These are phyloP conservation scores for Chaetomium fimeti DNA, from an alignment of 495 filamentous ascomycete genomes.

Conservation along the genomic window DNA sequence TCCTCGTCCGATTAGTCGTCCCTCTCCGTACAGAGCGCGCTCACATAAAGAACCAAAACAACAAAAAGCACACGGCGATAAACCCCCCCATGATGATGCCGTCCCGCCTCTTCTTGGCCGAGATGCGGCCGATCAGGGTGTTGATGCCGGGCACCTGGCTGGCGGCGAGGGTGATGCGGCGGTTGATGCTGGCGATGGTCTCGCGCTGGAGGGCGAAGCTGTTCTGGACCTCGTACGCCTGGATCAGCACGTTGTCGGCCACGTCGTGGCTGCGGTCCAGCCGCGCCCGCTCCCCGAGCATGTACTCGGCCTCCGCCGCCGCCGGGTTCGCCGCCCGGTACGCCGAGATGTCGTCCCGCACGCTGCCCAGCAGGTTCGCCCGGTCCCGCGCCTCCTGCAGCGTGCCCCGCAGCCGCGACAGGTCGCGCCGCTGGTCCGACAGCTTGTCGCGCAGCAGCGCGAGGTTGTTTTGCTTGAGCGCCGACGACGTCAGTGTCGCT, in stretches of 20 bases:
- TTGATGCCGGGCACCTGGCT: slow-evolving; percentile 92
- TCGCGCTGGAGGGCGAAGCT: slow-evolving; percentile 84
- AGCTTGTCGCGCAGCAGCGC: slow-evolving; percentile 89
- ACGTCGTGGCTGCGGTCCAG: slow-evolving; percentile 85
- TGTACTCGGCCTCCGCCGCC: slow-evolving; percentile 86
- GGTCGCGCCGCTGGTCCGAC: slow-evolving; percentile 79
- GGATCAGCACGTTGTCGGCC: slow-evolving; percentile 87
- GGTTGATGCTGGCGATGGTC: slow-evolving; percentile 78
- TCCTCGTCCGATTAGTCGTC: background rate
- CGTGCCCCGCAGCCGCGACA: slow-evolving; percentile 63
- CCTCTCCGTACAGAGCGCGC: background rate
- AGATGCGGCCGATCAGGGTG: slow-evolving; percentile 87
- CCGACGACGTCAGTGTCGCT: slow-evolving; percentile 81
- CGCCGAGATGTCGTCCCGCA: slow-evolving; percentile 86
- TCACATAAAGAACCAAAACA: slow-evolving; percentile 80
- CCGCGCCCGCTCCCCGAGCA: slow-evolving; percentile 82
- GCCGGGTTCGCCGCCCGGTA: slow-evolving; percentile 81
- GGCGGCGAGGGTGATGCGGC: slow-evolving; percentile 82
- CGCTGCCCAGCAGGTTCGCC: slow-evolving; percentile 85
- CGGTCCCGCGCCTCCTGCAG: slow-evolving; percentile 76
- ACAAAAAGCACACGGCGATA: slow-evolving; percentile 85
- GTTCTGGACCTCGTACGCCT: slow-evolving; percentile 96
- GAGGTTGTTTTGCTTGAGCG: slow-evolving; percentile 92
- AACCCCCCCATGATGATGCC: slow-evolving; percentile 88
- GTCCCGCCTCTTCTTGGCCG: slow-evolving; percentile 91